Evolutionary conservation across 805 yeast genomes (phyloP).

Genomic region (Groenewaldozyma salmanticensis): DNA sequence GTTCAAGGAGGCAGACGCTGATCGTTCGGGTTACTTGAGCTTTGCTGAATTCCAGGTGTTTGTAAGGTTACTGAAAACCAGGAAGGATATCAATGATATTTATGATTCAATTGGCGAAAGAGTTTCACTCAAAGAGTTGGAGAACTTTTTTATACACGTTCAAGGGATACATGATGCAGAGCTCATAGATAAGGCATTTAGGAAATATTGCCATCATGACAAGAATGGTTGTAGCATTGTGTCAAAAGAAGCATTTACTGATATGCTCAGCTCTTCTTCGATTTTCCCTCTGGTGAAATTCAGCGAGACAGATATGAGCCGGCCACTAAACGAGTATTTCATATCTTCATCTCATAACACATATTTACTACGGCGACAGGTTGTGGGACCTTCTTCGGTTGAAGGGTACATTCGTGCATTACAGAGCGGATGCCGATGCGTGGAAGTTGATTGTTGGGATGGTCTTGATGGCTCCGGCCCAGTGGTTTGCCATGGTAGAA

Average conservation of each 20-base stretch:
- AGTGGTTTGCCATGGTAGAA: conserved; percentile 80
- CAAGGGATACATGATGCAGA: background rate
- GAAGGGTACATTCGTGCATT: conserved; percentile 82
- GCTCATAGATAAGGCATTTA: conserved; percentile 1
- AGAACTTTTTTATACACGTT: background rate
- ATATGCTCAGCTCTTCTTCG: conserved; percentile 28
- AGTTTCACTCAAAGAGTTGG: conserved; percentile 8
- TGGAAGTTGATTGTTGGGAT: conserved; percentile 97
- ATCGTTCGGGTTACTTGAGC: conserved; percentile 41
- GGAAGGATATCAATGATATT: conserved; percentile 50
- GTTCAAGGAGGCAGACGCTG: conserved; percentile 47
- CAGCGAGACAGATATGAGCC: conserved; percentile 34
- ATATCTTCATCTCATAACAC: conserved; percentile 95
- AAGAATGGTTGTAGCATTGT: conserved; percentile 9
- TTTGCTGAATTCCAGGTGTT: conserved; percentile 70
- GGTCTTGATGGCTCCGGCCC: conserved; percentile 55
- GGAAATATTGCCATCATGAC: conserved; percentile 6
- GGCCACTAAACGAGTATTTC: conserved; percentile 76
- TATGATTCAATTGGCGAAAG: conserved; percentile 37
- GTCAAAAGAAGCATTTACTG: conserved; percentile 29
- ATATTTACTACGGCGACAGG: conserved; percentile 77
- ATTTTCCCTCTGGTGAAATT: conserved; percentile 15
- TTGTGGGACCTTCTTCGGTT: conserved; percentile 77
- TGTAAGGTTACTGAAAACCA: conserved; percentile 53
- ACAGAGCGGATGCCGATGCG: conserved; percentile 86